Base-by-base conservation (phyloP, 176 grass and related monocot genomes). In the Triticum urartu region DNA sequence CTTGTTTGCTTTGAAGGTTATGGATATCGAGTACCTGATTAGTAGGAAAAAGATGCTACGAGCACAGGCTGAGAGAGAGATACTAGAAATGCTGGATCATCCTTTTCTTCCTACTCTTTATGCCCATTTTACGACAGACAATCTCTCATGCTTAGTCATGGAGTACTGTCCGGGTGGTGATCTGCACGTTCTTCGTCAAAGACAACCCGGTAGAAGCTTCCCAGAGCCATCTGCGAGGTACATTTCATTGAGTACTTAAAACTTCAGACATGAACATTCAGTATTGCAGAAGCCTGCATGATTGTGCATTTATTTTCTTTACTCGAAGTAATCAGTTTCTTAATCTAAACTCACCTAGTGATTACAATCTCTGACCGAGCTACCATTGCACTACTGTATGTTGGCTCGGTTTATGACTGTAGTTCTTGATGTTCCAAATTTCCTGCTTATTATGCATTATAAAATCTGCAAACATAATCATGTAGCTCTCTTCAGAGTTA, bases 81-180 rank as follows among this genome's bases (percentile, higher is more conserved):
- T 98, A 86, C 86, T 98, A 65, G 91, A 92, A 86, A 98, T 98
- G 88, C 79, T 98, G 9, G 97, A 98, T 77, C 97, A 98, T 68
- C 97, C 97, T 20, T 98, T 98, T 89, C 93, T 98, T 79, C 97
- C 97, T 0, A 94, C 93, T 75, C 90, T 98, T 74, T 98, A 95
- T 89, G 88, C 90, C 78, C 90, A 94, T 96, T 98, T 98, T 87
- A 94, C 90, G 52, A 92, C 93, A 30, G 97, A 99, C 52, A 99
- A 96, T 90, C 91, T 99, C 48, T 95, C 94, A 72, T 99, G 97
- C 78, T 90, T 99, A 83, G 92, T 92, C 22, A 99, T 99, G 92
- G 97, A 99, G 80, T 99, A 94, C 89, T 99, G 97, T 84, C 94
- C 97, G 80, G 94, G 89, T 74, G 97, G 97, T 83, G 97, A 99